These are phyloP conservation scores for Hylodesmum podocarpum DNA, from an alignment of 306 rosid genomes.

Conservation along the genomic window DNA sequence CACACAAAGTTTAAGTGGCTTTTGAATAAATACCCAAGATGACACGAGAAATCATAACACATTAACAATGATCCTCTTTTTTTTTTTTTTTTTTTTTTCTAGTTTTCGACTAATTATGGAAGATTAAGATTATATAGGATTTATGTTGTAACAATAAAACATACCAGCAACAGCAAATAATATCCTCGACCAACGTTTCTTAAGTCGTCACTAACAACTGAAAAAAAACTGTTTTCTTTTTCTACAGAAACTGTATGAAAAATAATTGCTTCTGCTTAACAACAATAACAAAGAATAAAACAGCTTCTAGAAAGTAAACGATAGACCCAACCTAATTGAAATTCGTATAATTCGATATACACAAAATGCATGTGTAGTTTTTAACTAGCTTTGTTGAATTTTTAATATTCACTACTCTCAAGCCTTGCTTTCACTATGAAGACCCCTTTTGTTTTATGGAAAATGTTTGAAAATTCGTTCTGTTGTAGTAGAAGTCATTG, in stretches of 20 bases:
- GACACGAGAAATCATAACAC: neutral
- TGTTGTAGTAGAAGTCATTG: neutral
- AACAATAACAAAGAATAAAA: neutral
- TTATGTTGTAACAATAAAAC: neutral
- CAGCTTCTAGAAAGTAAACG: neutral
- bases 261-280: neutral
- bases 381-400: neutral
- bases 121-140: no score
- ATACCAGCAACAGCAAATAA: neutral
- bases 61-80: neutral
- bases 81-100: no score
- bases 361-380: neutral
- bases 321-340: neutral
- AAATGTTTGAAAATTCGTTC: neutral
- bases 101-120: neutral
- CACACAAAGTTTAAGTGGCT: neutral
- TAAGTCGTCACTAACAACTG: neutral
- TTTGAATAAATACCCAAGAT: neutral
- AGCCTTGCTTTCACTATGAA: neutral
- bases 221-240: neutral
- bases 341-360: neutral
- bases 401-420: neutral
- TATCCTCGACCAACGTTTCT: neutral
- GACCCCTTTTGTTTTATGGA: neutral
- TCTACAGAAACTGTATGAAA: neutral